Evolutionary conservation across 441 rosid species (phyloP).

Genomic region (Mallotus repandus): DNA sequence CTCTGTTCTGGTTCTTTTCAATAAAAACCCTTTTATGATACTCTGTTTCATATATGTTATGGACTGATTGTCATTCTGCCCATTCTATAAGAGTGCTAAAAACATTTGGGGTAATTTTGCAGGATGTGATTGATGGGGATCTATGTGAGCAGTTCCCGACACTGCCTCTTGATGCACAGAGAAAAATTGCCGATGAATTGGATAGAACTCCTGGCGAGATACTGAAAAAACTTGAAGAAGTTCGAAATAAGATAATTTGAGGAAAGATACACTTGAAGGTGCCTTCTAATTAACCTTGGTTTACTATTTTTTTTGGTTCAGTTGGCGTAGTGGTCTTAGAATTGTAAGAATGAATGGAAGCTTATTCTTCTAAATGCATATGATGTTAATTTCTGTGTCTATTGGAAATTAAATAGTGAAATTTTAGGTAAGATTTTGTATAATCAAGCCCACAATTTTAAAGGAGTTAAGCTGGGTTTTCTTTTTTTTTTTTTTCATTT

Average conservation of each 20-base stretch:
- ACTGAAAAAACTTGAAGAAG: conserved; percentile 93
- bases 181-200: conserved; percentile 90
- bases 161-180: conserved; percentile 76
- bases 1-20: neutral
- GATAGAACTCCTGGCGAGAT: conserved; percentile 98
- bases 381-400: neutral
- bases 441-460: neutral
- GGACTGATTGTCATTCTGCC: neutral
- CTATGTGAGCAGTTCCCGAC: conserved; percentile 97
- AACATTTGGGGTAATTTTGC: conserved; percentile 28
- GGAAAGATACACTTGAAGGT: conserved; percentile 29
- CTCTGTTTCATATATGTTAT: neutral
- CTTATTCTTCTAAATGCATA: neutral
- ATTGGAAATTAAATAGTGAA: neutral
- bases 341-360: neutral
- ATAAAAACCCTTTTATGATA: neutral
- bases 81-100: conserved; percentile 18
- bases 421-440: neutral
- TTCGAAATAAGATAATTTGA: conserved; percentile 75
- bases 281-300: conserved; percentile 5
- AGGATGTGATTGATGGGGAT: conserved; percentile 99
- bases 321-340: neutral
- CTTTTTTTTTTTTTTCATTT: neutral
- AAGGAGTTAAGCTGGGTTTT: neutral
- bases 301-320: neutral